Conservation (phyloP, 2,329 filamentous ascomycete species). For the Hypoxylon sp. region DNA sequence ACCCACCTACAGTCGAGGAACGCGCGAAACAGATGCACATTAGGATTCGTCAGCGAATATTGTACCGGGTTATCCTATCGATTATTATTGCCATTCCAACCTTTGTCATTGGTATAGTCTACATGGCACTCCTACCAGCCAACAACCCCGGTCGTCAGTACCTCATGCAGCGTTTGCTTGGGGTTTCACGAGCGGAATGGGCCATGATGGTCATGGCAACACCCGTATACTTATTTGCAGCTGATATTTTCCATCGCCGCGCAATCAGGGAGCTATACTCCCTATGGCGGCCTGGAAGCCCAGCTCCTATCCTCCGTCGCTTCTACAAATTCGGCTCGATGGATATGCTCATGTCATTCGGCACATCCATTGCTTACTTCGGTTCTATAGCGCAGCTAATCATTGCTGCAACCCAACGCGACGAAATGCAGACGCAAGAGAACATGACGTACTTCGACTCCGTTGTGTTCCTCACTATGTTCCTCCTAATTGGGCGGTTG, state of each 20-base stretch:
- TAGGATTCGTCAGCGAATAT: slow-evolving; percentile 10
- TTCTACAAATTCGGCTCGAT: slow-evolving; percentile 15
- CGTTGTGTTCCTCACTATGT: slow-evolving; percentile 23
- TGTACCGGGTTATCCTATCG: slow-evolving; percentile 12
- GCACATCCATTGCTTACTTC: slow-evolving; percentile 11
- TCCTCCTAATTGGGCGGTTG: slow-evolving; percentile 15
- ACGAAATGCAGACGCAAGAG: slow-evolving; percentile 6
- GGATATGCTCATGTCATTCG: slow-evolving; percentile 20
- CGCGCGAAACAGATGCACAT: slow-evolving; percentile 16
- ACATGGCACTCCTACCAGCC: slow-evolving; percentile 9
- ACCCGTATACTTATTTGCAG: slow-evolving; percentile 15
- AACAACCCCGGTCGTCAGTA: slow-evolving; percentile 5
- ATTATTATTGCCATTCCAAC: slow-evolving; percentile 6
- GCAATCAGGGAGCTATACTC: slow-evolving; percentile 11
- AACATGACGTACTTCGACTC: slow-evolving; percentile 25
- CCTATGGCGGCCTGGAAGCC: slow-evolving; percentile 12
- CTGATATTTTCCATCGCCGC: slow-evolving; percentile 15
- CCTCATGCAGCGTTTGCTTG: slow-evolving; percentile 15
- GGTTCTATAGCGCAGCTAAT: slow-evolving; percentile 11
- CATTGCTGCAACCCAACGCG: neutral
- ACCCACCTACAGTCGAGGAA: slow-evolving; percentile 18
- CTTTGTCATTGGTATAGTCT: slow-evolving; percentile 20
- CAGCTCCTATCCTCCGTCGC: slow-evolving; percentile 10
- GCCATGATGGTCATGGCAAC: slow-evolving; percentile 16
- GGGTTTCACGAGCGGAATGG: slow-evolving; percentile 18